Evolutionary conservation across 352 stramenopile species (phyloP).

Genomic region (Phytophthora foliorum): DNA sequence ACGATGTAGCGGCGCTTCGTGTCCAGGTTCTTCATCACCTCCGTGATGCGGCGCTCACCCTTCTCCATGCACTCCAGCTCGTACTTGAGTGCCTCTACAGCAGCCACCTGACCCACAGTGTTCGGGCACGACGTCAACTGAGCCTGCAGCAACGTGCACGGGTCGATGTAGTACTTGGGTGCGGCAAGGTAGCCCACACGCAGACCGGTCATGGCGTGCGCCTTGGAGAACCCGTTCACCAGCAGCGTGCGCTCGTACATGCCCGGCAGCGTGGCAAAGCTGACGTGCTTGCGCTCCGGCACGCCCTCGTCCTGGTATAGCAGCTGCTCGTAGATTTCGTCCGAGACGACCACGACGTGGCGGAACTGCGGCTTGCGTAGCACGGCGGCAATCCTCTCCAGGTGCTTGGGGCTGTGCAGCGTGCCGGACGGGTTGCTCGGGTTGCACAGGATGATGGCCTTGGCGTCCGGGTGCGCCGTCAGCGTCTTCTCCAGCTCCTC

Average conservation of each 20-base stretch:
- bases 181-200: conserved; percentile 93
- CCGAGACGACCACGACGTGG: conserved; percentile 89
- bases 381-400: conserved; percentile 62
- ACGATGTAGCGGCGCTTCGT: conserved; percentile 94
- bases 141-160: conserved; percentile 93
- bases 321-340: conserved; percentile 98
- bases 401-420: conserved; percentile 68
- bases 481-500: conserved; percentile 76
- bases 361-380: conserved; percentile 65
- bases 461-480: conserved; percentile 69
- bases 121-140: conserved; percentile 96
- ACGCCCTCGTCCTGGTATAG: conserved; percentile 87
- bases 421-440: conserved; percentile 95
- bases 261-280: conserved; percentile 72
- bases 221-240: conserved; percentile 97
- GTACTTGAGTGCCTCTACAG: conserved; percentile 89
- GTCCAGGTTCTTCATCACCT: conserved; percentile 64
- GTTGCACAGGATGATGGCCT: conserved; percentile 95
- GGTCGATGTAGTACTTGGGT: conserved; percentile 80
- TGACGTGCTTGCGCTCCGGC: conserved; percentile 63
- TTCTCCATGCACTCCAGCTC: conserved; percentile 71
- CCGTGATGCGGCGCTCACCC: conserved; percentile 56
- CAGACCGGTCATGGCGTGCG: conserved; percentile 96
- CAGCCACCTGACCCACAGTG: conserved; percentile 94
- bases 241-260: conserved; percentile 94